Percentiles rank a stretch among this genome's conserved stretches.
Evolutionary conservation across 345 rosid genomes (phyloP).

Genomic region (Draba incana): DNA sequence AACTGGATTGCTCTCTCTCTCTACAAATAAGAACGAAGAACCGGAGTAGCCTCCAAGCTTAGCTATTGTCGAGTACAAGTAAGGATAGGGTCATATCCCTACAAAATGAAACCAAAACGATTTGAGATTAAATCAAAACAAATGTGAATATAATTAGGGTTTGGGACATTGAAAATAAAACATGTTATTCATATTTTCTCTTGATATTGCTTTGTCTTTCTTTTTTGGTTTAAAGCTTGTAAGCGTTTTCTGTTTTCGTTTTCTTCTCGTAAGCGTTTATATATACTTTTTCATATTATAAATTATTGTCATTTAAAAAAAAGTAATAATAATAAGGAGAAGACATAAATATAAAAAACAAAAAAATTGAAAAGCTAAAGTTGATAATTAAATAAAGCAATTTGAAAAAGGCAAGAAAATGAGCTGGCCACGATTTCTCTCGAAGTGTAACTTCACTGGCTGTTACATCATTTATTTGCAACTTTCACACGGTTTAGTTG

Average conservation of each 20-base stretch:
- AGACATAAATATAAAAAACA: background rate
- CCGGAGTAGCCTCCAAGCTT: too few species aligned
- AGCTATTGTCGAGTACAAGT: too few species aligned
- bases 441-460: constrained; percentile 42
- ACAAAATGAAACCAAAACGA: background rate
- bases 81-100: background rate
- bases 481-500: constrained; percentile 37
- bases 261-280: constrained; percentile 1
- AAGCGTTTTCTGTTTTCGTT: too few species aligned
- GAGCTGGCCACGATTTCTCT: constrained; percentile 41
- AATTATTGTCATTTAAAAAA: background rate
- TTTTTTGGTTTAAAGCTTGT: background rate
- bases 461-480: constrained; percentile 40
- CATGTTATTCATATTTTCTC: background rate
- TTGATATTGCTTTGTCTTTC: constrained; percentile 15
- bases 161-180: background rate
- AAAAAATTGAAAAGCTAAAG: constrained; percentile 19
- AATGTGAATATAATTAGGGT: background rate
- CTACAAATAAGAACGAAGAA: too few species aligned
- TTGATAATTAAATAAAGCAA: constrained; percentile 33
- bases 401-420: constrained; percentile 28
- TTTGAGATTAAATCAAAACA: background rate
- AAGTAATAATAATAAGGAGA: background rate
- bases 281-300: background rate
- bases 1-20: too few species aligned